Evolutionary conservation across 73 alveolate species (phyloP).

Genomic region (Paramecium pentaurelia): DNA sequence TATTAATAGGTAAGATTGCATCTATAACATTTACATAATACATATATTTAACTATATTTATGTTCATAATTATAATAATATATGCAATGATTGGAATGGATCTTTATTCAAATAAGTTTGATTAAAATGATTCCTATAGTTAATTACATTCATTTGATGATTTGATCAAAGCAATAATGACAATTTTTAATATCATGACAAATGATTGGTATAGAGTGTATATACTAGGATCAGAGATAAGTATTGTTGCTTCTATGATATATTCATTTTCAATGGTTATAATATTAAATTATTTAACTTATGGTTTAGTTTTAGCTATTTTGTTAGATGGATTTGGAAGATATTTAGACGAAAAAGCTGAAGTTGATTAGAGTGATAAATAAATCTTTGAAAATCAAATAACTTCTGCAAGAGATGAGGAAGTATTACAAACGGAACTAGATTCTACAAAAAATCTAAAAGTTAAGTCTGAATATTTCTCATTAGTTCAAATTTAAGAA

Average conservation of each 20-base stretch:
- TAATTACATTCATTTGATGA: background rate
- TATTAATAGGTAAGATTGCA: background rate
- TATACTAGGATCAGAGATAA: background rate
- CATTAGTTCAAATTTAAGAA: background rate
- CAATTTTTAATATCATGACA: background rate
- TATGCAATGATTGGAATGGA: conserved; percentile 20
- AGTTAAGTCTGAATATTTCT: background rate
- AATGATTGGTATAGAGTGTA: conserved; percentile 2
- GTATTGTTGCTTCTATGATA: background rate
- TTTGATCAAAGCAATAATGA: background rate
- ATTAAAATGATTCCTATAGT: background rate
- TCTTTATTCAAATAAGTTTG: background rate
- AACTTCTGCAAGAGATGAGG: background rate
- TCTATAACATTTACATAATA: background rate
- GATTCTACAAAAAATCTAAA: background rate
- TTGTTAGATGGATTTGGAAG: background rate
- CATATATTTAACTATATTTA: background rate
- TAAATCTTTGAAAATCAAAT: background rate
- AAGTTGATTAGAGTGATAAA: background rate
- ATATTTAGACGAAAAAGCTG: background rate
- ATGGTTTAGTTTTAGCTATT: background rate
- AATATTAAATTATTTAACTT: background rate
- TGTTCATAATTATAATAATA: background rate
- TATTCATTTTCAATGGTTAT: background rate
- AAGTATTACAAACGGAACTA: background rate